A percentile compares a stretch with the other conserved stretches of the same genome.
Evolutionary conservation across 306 rosid species (phyloP).

Genomic region (Vigna mungo): DNA sequence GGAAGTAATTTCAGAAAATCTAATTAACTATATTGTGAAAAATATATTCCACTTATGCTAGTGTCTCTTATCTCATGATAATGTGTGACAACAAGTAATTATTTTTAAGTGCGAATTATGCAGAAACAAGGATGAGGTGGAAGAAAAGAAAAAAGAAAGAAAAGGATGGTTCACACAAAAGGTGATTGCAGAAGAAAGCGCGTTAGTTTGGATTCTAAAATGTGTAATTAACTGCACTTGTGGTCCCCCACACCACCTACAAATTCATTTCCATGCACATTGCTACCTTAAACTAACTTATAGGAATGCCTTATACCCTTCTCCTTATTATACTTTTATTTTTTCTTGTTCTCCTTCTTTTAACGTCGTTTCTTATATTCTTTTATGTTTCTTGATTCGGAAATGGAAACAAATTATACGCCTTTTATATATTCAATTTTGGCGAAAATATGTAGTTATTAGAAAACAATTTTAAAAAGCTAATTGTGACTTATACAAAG

Average conservation of each 20-base stretch:
- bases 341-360: background rate
- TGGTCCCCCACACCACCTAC: conserved; percentile 41
- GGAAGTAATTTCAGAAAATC: too few relatives aligned
- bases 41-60: too few relatives aligned
- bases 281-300: conserved; percentile 47
- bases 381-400: background rate
- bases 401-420: too few relatives aligned
- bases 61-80: too few relatives aligned
- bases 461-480: too few relatives aligned
- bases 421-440: too few relatives aligned
- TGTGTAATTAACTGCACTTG: conserved; percentile 40
- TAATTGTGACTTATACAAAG: too few relatives aligned
- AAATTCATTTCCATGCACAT: conserved; percentile 40
- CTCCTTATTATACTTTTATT: background rate
- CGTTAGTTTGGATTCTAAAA: conserved; percentile 42
- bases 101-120: background rate
- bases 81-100: too few relatives aligned
- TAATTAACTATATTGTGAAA: too few relatives aligned
- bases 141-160: background rate
- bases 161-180: conserved; percentile 48
- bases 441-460: too few relatives aligned
- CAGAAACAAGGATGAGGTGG: background rate
- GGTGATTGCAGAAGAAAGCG: conserved; percentile 46
- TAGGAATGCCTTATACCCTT: conserved; percentile 20
- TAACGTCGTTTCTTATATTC: too few relatives aligned